These are phyloP conservation scores for Phenoliferia sp. DNA, from an alignment of 1,284 basidiomycete species.

Conservation along the genomic window DNA sequence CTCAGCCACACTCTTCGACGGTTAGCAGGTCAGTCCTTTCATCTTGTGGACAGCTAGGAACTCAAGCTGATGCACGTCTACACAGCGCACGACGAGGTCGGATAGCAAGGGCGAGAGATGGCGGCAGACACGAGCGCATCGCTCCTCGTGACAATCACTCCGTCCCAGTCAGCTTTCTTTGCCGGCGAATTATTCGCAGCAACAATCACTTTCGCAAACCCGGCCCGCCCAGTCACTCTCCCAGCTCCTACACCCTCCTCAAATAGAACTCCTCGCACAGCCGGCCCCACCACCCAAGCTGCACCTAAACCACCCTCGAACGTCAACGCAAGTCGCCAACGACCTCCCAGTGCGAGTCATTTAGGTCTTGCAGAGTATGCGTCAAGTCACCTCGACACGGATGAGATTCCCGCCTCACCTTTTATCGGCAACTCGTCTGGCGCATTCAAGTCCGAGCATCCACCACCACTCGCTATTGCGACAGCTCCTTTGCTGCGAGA, in stretches of 20 bases:
- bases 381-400: slow-evolving; percentile 9
- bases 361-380: slow-evolving; percentile 25
- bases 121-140: background rate
- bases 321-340: slow-evolving; percentile 4
- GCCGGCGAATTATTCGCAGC: slow-evolving; percentile 83
- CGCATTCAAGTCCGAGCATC: background rate
- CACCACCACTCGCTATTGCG: background rate
- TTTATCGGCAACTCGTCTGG: slow-evolving; percentile 5
- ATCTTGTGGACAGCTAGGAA: no score
- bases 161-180: slow-evolving; percentile 82
- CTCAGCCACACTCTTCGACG: no score
- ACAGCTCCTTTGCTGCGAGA: background rate
- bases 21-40: no score
- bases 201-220: slow-evolving; percentile 81
- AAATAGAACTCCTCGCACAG: slow-evolving; percentile 48
- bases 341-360: slow-evolving; percentile 21
- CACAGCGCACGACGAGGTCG: no score
- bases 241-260: slow-evolving; percentile 44
- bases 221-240: slow-evolving; percentile 32
- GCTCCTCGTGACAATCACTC: slow-evolving; percentile 52
- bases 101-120: no score
- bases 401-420: slow-evolving; percentile 17
- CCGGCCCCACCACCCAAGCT: background rate
- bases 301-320: background rate
- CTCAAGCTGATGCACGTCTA: no score